Evolutionary conservation across 345 rosid genomes (phyloP).

Genomic region (Acer negundo): DNA sequence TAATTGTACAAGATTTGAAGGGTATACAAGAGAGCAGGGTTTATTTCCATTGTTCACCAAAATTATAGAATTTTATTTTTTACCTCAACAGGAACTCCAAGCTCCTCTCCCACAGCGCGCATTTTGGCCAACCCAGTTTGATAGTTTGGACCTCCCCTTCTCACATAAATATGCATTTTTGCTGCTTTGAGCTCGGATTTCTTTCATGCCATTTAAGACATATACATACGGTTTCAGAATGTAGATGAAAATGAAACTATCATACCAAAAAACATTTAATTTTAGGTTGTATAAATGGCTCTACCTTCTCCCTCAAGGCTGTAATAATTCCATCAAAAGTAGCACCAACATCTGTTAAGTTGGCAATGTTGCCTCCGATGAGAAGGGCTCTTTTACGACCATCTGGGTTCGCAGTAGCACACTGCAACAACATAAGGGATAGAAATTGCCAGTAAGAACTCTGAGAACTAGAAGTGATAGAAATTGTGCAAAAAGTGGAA

Average conservation of each 20-base stretch:
- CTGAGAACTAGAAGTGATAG: background rate
- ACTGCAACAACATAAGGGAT: conserved; percentile 41
- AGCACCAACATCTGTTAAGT: conserved; percentile 70
- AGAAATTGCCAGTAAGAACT: background rate
- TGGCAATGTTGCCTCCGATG: too few species aligned
- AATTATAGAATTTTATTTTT: background rate
- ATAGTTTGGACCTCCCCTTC: conserved; percentile 93
- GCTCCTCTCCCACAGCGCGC: conserved; percentile 78
- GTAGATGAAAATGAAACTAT: background rate
- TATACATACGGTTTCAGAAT: background rate
- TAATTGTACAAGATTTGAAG: background rate
- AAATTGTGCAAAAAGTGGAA: background rate
- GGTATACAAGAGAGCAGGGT: background rate
- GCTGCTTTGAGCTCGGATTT: conserved; percentile 81
- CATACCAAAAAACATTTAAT: background rate
- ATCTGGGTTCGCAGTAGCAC: too few species aligned
- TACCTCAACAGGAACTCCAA: conserved; percentile 85
- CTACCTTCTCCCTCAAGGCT: conserved; percentile 86
- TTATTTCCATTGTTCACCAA: background rate
- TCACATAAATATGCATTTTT: conserved; percentile 85
- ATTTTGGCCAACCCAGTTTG: conserved; percentile 82
- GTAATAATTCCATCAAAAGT: conserved; percentile 85
- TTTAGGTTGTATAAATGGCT: background rate
- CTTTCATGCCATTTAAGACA: conserved; percentile 32
- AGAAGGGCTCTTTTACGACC: too few species aligned